phyloP scores from a whole-genome alignment of 2,329 filamentous ascomycete genomes.

The Cryphonectria japonica region DNA sequence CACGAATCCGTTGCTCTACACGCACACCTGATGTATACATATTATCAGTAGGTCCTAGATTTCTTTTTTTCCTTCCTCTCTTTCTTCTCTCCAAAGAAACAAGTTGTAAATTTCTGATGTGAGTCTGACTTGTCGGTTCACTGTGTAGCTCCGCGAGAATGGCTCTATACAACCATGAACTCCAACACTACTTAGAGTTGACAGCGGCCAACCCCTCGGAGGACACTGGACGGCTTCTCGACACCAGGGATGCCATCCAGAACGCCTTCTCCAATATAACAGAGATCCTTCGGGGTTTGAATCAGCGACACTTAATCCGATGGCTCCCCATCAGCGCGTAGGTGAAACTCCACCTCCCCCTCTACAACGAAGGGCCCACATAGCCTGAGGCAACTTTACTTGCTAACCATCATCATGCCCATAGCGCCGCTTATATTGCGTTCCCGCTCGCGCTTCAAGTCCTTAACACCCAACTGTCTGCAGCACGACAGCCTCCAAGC shows the following conservation, averaged over 20 bases:
- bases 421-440: conserved; percentile 41
- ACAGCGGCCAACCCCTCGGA: neutral
- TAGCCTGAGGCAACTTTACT: neutral
- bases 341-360: neutral
- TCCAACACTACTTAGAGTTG: conserved; percentile 48
- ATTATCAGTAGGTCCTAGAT: conserved; percentile 51
- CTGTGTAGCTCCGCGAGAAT: conserved; percentile 8
- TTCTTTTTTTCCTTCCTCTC: neutral
- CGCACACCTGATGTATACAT: conserved; percentile 55
- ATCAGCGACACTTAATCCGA: conserved; percentile 46
- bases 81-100: neutral
- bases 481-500: conserved; percentile 35
- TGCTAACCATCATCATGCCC: conserved; percentile 5
- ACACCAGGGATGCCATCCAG: conserved; percentile 47
- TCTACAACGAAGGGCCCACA: neutral
- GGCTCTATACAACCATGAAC: conserved; percentile 49
- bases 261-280: conserved; percentile 49
- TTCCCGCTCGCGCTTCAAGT: conserved; percentile 42
- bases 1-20: conserved; percentile 49
- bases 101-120: too few species aligned
- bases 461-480: conserved; percentile 42
- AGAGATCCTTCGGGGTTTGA: conserved; percentile 50
- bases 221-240: conserved; percentile 35
- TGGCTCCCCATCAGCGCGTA: conserved; percentile 53
- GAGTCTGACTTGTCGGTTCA: neutral